Conservation (phyloP, 2,329 filamentous ascomycete genomes). For the Exophiala viscosa region DNA sequence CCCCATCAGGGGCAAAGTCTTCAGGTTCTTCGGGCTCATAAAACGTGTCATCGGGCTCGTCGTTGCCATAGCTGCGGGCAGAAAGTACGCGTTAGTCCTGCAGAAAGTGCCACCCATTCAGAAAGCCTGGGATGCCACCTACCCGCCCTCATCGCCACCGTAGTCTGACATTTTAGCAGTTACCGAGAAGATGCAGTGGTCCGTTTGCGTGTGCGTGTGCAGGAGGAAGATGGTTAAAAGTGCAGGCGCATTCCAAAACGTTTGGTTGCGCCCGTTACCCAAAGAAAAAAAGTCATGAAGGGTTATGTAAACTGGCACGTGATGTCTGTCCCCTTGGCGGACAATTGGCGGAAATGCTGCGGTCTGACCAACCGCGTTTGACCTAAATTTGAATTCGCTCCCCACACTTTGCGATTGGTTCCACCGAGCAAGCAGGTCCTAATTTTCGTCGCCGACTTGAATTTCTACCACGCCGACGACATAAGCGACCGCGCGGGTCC, state of each 20-base stretch:
- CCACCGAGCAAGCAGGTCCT: neutral
- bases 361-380: too few species aligned
- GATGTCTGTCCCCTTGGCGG: too few species aligned
- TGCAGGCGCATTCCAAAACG: too few species aligned
- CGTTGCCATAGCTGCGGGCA: constrained; percentile 23
- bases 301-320: too few species aligned
- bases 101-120: neutral
- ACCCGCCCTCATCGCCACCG: constrained; percentile 64
- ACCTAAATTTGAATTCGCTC: neutral
- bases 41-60: constrained; percentile 35
- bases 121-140: constrained; percentile 46
- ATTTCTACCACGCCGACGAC: constrained; percentile 1
- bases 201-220: too few species aligned
- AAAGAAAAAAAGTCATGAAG: neutral
- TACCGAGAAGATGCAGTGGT: neutral
- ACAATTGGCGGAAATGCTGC: too few species aligned
- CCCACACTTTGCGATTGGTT: constrained; percentile 12
- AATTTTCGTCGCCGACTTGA: constrained; percentile 8
- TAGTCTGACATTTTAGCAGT: constrained; percentile 64
- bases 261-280: too few species aligned
- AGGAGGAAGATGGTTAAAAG: too few species aligned
- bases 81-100: constrained; percentile 8
- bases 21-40: constrained; percentile 59
- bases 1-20: constrained; percentile 55
- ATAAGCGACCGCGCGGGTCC: constrained; percentile 5